Evolutionary conservation across 202 grass and related monocot genomes (phyloP), one percentile per base, ranked within the genome.

Genomic region (Schoenoplectus tabernaemontani): DNA sequence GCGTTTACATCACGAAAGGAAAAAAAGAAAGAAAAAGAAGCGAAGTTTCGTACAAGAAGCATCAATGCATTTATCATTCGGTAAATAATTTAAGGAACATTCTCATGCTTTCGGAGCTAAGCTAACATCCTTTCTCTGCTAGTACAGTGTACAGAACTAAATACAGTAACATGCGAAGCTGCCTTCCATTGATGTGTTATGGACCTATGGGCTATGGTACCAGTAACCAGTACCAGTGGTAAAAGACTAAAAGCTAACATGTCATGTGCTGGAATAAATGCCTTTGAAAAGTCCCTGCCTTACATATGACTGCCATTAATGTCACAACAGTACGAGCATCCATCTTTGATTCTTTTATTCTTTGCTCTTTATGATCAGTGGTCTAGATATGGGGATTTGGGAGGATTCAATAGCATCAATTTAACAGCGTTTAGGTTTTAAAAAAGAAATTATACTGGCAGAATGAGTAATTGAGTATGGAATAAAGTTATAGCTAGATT

Each of bases 241-340:
- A n/a, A n/a, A n/a, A n/a, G n/a, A n/a, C n/a, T n/a, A 54, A 56
- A 76, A 47, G 37, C 57, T 9, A 46, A 63, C 38, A 63, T 79
- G 15, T 48, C 38, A 79, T 79, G 10, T 64, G 77, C 19, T 9
- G 56, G 38, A 60, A 79, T 79, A 64, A 79, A 64, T 79, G 38
- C 77, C 57, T 48, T 79, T 46, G 10, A 39, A 56, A 77, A 78
- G 28, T 78, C 28, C 75, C 9, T 59, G 9, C 48, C 12, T 60
- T 79, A 13, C 50, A 43, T 79, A 79, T 60, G 34, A 23, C 76
- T 42, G 17, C n/a, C 28, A 78, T 78, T 61, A 78, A 78, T 57
- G 46, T 57, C 48, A 53, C 47, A 57, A 57, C 47, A n/a, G 39
- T 44, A 23, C 7, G 9, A 44, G 65, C 37, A 69, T 69, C 57